Percentiles rank a stretch among this genome's conserved stretches.
Conservation (phyloP, 148 eudicot genomes). For the Rhododendron griersonianum region DNA sequence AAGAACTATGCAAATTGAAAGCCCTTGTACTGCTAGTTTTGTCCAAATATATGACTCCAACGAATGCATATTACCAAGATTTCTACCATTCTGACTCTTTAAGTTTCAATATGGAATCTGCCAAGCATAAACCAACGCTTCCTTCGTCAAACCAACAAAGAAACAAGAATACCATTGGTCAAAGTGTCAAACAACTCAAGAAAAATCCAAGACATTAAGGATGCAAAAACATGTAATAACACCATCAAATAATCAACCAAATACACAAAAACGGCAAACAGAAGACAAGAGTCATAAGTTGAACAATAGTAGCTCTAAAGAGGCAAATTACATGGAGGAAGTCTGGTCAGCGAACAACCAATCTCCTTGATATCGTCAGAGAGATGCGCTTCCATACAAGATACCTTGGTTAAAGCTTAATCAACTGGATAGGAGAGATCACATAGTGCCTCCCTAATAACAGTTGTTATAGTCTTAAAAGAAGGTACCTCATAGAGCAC, state of each 20-base stretch:
- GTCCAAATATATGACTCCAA: not conserved
- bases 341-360: slow-evolving; percentile 34
- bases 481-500: slow-evolving; percentile 31
- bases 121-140: not conserved
- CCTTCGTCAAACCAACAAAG: not conserved
- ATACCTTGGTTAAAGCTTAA: slow-evolving; percentile 13
- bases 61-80: not conserved
- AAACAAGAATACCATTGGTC: not conserved
- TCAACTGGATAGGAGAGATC: slow-evolving; percentile 15
- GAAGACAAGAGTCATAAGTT: not conserved
- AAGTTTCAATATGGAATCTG: not conserved
- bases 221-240: not conserved
- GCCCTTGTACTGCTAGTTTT: not conserved
- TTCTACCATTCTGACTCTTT: not conserved
- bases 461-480: slow-evolving; percentile 1
- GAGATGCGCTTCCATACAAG: slow-evolving; percentile 29
- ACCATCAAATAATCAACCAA: not conserved
- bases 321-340: not conserved
- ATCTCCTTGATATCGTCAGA: slow-evolving; percentile 34
- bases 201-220: not conserved
- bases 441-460: not conserved
- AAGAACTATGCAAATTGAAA: not conserved
- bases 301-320: not conserved
- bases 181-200: not conserved
- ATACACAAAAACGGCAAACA: not conserved